Evolutionary conservation across 2,329 filamentous ascomycete species (phyloP).

Genomic region (Xylariaceae sp.): DNA sequence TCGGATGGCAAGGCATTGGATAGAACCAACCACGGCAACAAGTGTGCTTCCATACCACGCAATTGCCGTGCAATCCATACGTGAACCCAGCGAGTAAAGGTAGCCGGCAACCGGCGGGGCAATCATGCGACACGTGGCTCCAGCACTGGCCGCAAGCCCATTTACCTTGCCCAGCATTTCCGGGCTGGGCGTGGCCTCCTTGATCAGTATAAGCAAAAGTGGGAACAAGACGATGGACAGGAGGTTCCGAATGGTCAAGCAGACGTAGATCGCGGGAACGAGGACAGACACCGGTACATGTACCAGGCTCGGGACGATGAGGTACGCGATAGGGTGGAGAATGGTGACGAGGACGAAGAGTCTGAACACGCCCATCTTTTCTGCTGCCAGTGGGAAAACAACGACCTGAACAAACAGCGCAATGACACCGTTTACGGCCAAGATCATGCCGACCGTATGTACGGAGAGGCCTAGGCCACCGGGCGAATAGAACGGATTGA

Average conservation of each 20-base stretch:
- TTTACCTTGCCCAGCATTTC: conserved; percentile 59
- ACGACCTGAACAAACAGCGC: conserved; percentile 55
- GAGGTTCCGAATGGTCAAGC: conserved; percentile 53
- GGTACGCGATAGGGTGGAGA: conserved; percentile 57
- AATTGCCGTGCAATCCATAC: conserved; percentile 53
- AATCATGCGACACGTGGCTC: conserved; percentile 61
- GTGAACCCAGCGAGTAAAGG: conserved; percentile 56
- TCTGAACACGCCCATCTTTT: conserved; percentile 53
- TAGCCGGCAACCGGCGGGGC: conserved; percentile 61
- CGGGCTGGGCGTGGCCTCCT: conserved; percentile 56
- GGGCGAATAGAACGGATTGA: conserved; percentile 49
- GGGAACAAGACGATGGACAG: conserved; percentile 62
- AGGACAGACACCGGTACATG: conserved; percentile 48
- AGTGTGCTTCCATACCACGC: conserved; percentile 60
- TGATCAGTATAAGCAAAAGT: conserved; percentile 61
- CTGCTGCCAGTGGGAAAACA: conserved; percentile 56
- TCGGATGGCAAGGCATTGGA: conserved; percentile 55
- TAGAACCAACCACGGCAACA: conserved; percentile 50
- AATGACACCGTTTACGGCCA: conserved; percentile 55
- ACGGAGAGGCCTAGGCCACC: conserved; percentile 60
- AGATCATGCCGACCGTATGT: conserved; percentile 56
- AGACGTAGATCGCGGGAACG: conserved; percentile 54
- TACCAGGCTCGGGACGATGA: conserved; percentile 54
- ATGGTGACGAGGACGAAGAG: conserved; percentile 55
- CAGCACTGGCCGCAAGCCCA: conserved; percentile 59